Percentiles rank a stretch among this genome's conserved stretches.
phyloP scores from a whole-genome alignment of 179 eudicot genomes.

The Dionaea muscipula region DNA sequence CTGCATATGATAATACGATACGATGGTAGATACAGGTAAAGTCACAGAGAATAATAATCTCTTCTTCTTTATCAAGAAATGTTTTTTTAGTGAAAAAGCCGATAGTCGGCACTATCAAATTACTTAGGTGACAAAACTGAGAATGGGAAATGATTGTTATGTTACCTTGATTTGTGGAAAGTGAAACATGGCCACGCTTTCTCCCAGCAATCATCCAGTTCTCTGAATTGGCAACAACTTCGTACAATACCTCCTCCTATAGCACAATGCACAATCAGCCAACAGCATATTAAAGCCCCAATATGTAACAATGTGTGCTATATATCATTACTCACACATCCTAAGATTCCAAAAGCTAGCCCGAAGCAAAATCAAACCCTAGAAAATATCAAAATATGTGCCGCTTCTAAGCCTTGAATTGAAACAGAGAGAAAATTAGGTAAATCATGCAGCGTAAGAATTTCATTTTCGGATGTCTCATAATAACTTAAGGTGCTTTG shows the following conservation, averaged over 20 bases:
- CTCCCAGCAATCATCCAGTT: constrained; percentile 99
- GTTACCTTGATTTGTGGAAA: constrained; percentile 75
- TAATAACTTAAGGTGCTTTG: too few species aligned
- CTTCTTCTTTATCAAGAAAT: too few species aligned
- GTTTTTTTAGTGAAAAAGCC: too few species aligned
- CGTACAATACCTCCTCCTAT: constrained; percentile 59
- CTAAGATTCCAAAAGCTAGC: too few species aligned
- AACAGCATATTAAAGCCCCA: background rate
- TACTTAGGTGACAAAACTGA: background rate
- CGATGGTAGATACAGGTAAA: background rate
- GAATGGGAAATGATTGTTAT: background rate
- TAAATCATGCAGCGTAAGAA: background rate
- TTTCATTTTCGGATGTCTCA: too few species aligned
- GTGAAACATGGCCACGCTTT: constrained; percentile 75
- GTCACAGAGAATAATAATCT: too few species aligned
- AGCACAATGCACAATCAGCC: background rate
- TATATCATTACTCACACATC: too few species aligned
- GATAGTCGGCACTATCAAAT: background rate
- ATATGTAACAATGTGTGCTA: too few species aligned
- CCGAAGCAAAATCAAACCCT: too few species aligned
- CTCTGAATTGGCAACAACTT: constrained; percentile 77
- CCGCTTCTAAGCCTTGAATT: too few species aligned
- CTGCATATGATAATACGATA: constrained; percentile 27
- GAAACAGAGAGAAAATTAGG: background rate
- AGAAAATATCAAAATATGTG: too few species aligned